phyloP scores from a whole-genome alignment of 2,329 filamentous ascomycete species.

The Aureobasidium sp. region DNA sequence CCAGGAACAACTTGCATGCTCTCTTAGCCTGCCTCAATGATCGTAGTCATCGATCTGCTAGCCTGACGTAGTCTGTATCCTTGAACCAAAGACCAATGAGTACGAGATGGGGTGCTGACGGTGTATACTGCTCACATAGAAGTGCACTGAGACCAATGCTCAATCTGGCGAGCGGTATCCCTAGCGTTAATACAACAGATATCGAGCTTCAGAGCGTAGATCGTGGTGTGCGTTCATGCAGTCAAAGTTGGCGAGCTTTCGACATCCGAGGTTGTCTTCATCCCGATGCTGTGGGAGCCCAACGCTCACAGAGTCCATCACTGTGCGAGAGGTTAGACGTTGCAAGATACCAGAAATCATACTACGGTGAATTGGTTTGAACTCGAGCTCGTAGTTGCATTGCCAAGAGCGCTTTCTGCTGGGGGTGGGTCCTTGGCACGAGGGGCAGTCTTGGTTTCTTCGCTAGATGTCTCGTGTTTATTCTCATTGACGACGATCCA shows the following conservation, averaged over 20 bases:
- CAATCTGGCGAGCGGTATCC: not conserved
- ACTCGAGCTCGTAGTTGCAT: not conserved
- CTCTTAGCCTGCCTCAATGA: not conserved
- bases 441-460: too few species aligned
- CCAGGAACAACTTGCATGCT: not conserved
- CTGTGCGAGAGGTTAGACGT: not conserved
- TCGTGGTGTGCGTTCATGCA: not conserved
- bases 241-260: not conserved
- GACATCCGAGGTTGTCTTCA: not conserved
- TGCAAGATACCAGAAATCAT: not conserved
- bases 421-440: too few species aligned
- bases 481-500: not conserved
- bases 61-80: not conserved
- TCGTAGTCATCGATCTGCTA: not conserved
- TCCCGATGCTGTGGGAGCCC: not conserved
- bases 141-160: not conserved
- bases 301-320: not conserved
- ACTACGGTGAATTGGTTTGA: not conserved
- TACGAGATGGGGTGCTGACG: not conserved
- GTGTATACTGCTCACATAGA: not conserved
- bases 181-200: not conserved
- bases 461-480: not conserved
- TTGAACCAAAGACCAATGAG: not conserved
- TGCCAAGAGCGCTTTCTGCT: too few species aligned
- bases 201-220: not conserved